Evolutionary conservation across 2,329 filamentous ascomycete genomes (phyloP).

Genomic region (Shiraia sp.): DNA sequence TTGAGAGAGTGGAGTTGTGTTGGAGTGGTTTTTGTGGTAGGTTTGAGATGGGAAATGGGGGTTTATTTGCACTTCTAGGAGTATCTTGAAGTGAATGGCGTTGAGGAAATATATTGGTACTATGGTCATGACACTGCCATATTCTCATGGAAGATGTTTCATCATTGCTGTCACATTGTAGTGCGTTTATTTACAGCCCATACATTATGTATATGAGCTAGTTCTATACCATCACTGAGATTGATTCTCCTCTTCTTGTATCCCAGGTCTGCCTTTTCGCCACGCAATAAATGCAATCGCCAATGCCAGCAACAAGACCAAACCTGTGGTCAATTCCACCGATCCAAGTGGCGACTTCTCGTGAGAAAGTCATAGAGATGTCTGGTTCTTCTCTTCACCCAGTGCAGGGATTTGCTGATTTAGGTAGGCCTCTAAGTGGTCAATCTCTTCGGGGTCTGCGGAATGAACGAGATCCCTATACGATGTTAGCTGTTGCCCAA

Average conservation of each 20-base stretch:
- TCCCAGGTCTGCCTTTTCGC: neutral
- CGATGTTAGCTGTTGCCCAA: slow-evolving; percentile 9
- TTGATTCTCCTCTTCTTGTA: slow-evolving; percentile 18
- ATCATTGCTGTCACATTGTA: no score
- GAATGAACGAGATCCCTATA: slow-evolving; percentile 72
- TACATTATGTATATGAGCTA: no score
- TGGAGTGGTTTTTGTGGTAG: no score
- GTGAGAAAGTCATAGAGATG: slow-evolving; percentile 37
- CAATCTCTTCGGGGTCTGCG: slow-evolving; percentile 75
- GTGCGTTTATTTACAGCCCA: no score
- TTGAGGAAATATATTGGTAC: no score
- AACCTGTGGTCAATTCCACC: slow-evolving; percentile 19
- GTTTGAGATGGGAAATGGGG: no score
- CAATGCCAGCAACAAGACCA: slow-evolving; percentile 30
- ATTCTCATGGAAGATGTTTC: no score
- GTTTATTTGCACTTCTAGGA: no score
- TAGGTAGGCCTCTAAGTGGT: slow-evolving; percentile 74
- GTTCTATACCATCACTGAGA: no score
- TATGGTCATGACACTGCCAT: no score
- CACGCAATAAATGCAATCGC: slow-evolving; percentile 31
- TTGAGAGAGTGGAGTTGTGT: no score
- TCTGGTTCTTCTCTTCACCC: slow-evolving; percentile 38
- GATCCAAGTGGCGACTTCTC: slow-evolving; percentile 1
- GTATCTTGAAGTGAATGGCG: no score
- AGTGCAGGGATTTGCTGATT: slow-evolving; percentile 56